Base-by-base conservation (phyloP, 768 basidiomycete genomes). In the Lentinus brumalis region DNA sequence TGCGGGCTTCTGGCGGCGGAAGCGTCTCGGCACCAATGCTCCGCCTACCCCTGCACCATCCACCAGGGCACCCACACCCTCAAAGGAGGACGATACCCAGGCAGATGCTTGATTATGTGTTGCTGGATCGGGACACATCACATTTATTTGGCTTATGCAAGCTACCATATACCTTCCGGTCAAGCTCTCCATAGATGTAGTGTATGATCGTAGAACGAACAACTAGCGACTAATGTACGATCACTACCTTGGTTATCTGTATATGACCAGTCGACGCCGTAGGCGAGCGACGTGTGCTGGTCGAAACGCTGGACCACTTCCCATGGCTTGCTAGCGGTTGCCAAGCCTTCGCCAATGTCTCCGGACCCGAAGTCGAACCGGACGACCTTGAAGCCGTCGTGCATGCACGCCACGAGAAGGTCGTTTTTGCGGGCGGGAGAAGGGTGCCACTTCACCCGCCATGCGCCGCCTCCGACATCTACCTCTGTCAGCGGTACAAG, bases 391-490 rank as follows among this genome's bases (percentile, higher is more conserved):
- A 94, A 96, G 10, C 96, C 96, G 63, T 94, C 94, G 70, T 96
- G 96, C 97, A 98, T 99, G 70, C 92, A 94, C 0, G 96, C 97
- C n/a, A 94, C 86, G 18, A 98, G 82, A 2, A 98, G 79, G 68
- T 96, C 91, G 40, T 82, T 68, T 63, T 81, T 83, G 47, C 94
- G 82, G n/a, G 69, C 66, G 2, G 79, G 64, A 5, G 82, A 83
- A 7, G 96, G 94, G 74, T 98, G 94, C 94, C 95, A 99, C 73
- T 96, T 95, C 59, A 94, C 87, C 16, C 97, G 84, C 97, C 97
- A 99, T 11, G 86, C 91, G 3, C 97, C 97, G 12, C 97, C 97
- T 11, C 93, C 94, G 3, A 93, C 86, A 58, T 89, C 81, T 29
- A 82, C 83, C 51, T 81, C 76, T 0, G 75, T 70, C 12, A 98